Base-by-base conservation (phyloP, 108 stramenopile species). In the Cyclotella sp. region DNA sequence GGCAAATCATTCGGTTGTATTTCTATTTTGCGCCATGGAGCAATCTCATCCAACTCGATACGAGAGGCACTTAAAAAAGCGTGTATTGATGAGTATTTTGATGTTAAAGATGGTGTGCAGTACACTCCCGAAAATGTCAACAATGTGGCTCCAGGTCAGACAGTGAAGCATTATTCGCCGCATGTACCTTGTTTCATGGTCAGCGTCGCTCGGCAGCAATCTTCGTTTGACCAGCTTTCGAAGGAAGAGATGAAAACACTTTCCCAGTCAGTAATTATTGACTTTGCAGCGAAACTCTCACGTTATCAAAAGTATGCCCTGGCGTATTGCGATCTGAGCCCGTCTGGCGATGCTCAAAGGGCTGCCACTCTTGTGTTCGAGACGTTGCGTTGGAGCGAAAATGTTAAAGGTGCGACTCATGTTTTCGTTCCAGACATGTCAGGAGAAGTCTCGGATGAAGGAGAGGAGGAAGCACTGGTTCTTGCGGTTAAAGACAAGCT, bases 101-200 rank as follows among this genome's bases (percentile, higher is more conserved):
- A 49, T 22, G 78, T 73, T 18, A 43, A 54, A 12, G 69, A 84
- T 29, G 43, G 39, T 0, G 84, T 93, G 30, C 69, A 77, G 41
- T 89, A 90, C 15, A 87, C 88, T 27, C 76, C 86, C 5, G 92
- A 91, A 9, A 63, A 74, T 4, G 85, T 84, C 19, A 74, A 82
- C 24, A 85, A 85, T 58, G 94, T 94, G 6, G 94, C 97, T 1
- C 98, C 98, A 0, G 98, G 98, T 4, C 98, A 99, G 83, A 89
- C 86, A 19, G 77, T 97, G 70, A 96, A 92, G 41, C 98, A 99
- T 73, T 99, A 99, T 79, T 95, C 98, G 22, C 98, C 98, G n/a
- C 84, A 97, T 75, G 83, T 96, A 19, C 89, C 91, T 22, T 92
- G 92, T 57, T 95, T 79, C 72, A 84, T 98, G 63, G 41, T 96